Conservation (phyloP, 805 yeast species). For the Wickerhamiella nectarea region DNA sequence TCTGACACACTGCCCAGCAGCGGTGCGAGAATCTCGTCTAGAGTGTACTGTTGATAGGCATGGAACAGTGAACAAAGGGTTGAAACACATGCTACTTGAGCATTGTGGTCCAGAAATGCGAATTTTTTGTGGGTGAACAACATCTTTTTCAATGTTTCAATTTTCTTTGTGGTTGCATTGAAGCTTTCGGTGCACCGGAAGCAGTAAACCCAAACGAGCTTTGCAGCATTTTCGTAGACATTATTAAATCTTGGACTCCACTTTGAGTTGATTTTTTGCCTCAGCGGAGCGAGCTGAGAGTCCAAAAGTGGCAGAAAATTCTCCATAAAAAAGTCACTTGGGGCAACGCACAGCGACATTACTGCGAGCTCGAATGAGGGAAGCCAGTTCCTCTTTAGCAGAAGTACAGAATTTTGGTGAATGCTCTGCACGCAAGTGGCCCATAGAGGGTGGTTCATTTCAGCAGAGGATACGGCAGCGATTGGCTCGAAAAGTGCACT, state of each 20-base stretch:
- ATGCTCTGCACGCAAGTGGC: constrained; percentile 59
- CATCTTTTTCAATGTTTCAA: constrained; percentile 48
- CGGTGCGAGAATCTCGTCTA: constrained; percentile 67
- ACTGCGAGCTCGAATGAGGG: constrained; percentile 53
- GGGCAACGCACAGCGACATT: constrained; percentile 66
- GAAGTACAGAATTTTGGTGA: constrained; percentile 36
- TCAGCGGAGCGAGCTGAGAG: constrained; percentile 30
- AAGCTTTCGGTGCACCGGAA: constrained; percentile 79
- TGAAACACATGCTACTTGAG: constrained; percentile 56
- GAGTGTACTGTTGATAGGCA: constrained; percentile 60
- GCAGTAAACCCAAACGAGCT: constrained; percentile 81
- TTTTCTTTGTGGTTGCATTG: constrained; percentile 69
- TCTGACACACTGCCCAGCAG: constrained; percentile 46
- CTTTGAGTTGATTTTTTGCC: constrained; percentile 47
- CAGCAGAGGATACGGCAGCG: constrained; percentile 80
- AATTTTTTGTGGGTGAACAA: constrained; percentile 50
- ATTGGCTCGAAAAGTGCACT: constrained; percentile 63
- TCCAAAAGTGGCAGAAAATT: constrained; percentile 66
- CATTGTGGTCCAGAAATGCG: constrained; percentile 42
- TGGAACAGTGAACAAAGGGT: constrained; percentile 66
- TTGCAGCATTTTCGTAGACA: constrained; percentile 51
- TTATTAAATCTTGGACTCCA: constrained; percentile 35
- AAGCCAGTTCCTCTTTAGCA: constrained; percentile 47
- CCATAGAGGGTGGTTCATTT: constrained; percentile 94
- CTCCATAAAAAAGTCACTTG: constrained; percentile 55